phyloP scores from a whole-genome alignment of 805 yeast genomes.

The Candida maris region DNA sequence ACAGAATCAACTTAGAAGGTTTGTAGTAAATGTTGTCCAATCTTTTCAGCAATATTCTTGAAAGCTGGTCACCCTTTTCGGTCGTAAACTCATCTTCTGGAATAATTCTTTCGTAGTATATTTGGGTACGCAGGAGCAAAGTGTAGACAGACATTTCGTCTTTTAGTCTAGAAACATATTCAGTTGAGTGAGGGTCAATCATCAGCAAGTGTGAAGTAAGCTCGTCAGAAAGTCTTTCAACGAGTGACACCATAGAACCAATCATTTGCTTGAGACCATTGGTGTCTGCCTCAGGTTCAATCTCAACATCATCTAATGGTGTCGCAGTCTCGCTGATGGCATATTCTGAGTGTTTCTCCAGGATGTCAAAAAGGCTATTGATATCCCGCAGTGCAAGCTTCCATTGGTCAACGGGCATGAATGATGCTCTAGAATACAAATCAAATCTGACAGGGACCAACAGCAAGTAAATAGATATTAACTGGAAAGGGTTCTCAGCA shows the following conservation, averaged over 20 bases:
- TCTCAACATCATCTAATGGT: constrained; percentile 66
- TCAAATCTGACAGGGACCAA: constrained; percentile 89
- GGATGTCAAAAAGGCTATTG: constrained; percentile 54
- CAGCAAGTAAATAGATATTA: constrained; percentile 71
- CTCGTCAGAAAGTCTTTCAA: constrained; percentile 95
- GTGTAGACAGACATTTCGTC: constrained; percentile 79
- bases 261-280: constrained; percentile 70
- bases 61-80: constrained; percentile 52
- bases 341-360: constrained; percentile 62
- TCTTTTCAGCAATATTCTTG: constrained; percentile 77
- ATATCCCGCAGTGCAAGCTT: constrained; percentile 62
- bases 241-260: constrained; percentile 82
- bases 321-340: constrained; percentile 74
- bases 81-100: constrained; percentile 41
- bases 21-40: constrained; percentile 92
- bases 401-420: constrained; percentile 83
- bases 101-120: constrained; percentile 69
- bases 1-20: constrained; percentile 67
- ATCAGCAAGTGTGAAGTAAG: constrained; percentile 81
- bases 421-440: constrained; percentile 58
- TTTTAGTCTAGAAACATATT: constrained; percentile 83
- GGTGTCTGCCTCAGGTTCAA: constrained; percentile 60
- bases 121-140: constrained; percentile 78
- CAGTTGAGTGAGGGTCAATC: constrained; percentile 93
- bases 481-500: constrained; percentile 63